Evolutionary conservation across 495 filamentous ascomycete species (phyloP), one percentile per base, ranked within the genome.

Genomic region (Viridothelium virens): DNA sequence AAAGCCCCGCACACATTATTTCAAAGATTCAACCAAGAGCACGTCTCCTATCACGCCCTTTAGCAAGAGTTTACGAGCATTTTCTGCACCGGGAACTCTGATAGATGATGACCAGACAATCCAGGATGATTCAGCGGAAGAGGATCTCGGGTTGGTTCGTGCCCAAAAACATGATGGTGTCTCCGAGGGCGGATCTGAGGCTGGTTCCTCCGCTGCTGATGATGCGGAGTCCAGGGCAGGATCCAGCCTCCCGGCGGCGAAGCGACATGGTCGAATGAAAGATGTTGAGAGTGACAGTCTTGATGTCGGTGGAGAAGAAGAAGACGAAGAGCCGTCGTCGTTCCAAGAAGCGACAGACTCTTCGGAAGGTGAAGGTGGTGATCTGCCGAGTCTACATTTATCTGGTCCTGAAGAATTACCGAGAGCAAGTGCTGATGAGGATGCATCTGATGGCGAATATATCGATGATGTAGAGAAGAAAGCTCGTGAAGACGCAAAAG

Each of bases 51-150:
- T 59, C 64, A 68, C 31, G 6, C 70, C 2, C 64, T 66, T 61
- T 47, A 41, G 16, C 31, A 63, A 48, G 12, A 84, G 85, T 56
- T 81, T 93, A 6, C 84, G 84, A 62, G 79, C 84, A 47, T 96
- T 97, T 78, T 82, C 86, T 56, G 92, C 92, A 25, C 84, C 89
- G 38, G 87, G 86, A 7, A 73, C 82, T 12, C 80, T 85, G 68
- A 39, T 72, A 65, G 65, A 70, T 33, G 61, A 64, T 36, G 66
- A 70, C 11, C 72, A 75, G 14, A 63, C 63, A 53, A 63, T 25
- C 44, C 66, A 66, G 12, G 69, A 67, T 31, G 71, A 66, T 25
- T 63, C 61, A 11, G 65, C 10, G 6, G 70, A 72, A 48, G 71
- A 64, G 10, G 70, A 69, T 25, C 53, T 59, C 9, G 53, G 25